Evolutionary conservation across 2,329 filamentous ascomycete genomes (phyloP), one percentile per base, ranked within the genome.

Genomic region (Escovopsis sp.): DNA sequence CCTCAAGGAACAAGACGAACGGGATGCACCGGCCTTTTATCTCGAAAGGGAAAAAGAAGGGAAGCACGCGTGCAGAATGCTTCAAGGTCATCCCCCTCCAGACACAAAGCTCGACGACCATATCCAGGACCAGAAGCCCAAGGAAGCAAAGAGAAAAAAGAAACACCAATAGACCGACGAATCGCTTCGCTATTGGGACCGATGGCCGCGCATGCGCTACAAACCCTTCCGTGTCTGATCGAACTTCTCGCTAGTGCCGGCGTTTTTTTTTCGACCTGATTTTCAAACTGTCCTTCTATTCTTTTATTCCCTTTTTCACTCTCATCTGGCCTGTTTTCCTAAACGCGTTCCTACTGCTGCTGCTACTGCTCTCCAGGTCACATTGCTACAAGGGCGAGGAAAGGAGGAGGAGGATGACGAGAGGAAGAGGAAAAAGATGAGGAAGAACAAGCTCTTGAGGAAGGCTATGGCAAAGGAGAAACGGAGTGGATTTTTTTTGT

Each of bases 191-290:
- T n/a, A n/a, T n/a, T n/a, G n/a, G n/a, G n/a, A n/a, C n/a, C n/a
- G n/a, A n/a, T n/a, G n/a, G n/a, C n/a, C n/a, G n/a, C n/a, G n/a
- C 9, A 5, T 21, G 5, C 19, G 5, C 9, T 21, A 5, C 9
- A 21, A 21, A 5, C 19, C 19, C 19, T 21, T 21, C 5, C 19
- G 19, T 5, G 5, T 21, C 19, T 21, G 19, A 21, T 21, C 35
- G 38, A 31, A 28, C 37, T 39, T 45, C 37, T 43, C 38, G 39
- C 33, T 37, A 39, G 36, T 39, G 36, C n/a, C n/a, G n/a, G n/a
- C n/a, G n/a, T n/a, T n/a, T n/a, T n/a, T n/a, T n/a, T n/a, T n/a
- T n/a, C n/a, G n/a, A n/a, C n/a, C n/a, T n/a, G n/a, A n/a, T n/a
- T n/a, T n/a, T n/a, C n/a, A n/a, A n/a, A n/a, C n/a, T n/a, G 41